These are phyloP conservation scores for Solanum bulbocastanum DNA, from an alignment of 257 asterid species.

Conservation along the genomic window DNA sequence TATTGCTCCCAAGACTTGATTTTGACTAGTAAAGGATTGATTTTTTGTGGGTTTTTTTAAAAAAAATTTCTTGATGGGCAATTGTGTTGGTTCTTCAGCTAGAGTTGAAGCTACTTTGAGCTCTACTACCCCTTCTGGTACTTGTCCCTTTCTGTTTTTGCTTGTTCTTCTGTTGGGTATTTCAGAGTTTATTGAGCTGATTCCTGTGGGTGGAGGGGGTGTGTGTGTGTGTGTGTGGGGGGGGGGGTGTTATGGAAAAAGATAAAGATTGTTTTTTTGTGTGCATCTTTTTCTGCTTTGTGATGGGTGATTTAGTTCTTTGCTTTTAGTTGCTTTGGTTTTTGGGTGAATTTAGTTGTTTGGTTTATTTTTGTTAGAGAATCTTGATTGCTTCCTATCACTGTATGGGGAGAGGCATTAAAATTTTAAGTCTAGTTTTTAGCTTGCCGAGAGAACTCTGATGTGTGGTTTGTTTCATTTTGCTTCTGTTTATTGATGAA, in stretches of 20 bases:
- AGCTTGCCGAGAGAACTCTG: background rate
- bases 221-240: background rate
- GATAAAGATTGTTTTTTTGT: background rate
- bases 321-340: background rate
- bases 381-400: background rate
- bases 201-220: background rate
- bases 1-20: background rate
- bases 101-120: slow-evolving; percentile 76
- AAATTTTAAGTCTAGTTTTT: background rate
- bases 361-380: background rate
- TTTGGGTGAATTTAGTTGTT: background rate
- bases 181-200: background rate
- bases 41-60: background rate
- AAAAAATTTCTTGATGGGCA: slow-evolving; percentile 46
- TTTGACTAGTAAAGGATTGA: background rate
- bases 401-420: background rate
- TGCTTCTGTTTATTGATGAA: background rate
- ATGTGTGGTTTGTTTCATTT: background rate
- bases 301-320: background rate
- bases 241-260: background rate
- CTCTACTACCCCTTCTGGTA: slow-evolving; percentile 48
- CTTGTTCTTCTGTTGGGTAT: background rate
- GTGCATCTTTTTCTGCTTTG: background rate
- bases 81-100: slow-evolving; percentile 70
- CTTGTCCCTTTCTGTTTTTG: background rate